These are phyloP conservation scores for Austroboletus festivus DNA, from an alignment of 768 basidiomycete species.

Conservation along the genomic window DNA sequence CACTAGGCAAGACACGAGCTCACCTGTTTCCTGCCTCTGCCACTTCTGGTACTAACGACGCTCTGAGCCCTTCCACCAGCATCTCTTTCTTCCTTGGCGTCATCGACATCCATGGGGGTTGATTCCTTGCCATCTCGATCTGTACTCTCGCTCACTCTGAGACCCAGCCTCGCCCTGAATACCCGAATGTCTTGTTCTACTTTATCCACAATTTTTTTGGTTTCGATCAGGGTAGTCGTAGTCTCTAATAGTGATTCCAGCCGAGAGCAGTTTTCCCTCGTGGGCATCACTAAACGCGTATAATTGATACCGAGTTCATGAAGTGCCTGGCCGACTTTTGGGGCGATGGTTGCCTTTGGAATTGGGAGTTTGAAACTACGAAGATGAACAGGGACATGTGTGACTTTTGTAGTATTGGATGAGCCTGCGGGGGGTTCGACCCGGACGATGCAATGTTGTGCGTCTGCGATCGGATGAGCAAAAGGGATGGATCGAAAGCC, in stretches of 20 bases:
- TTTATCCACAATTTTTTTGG: constrained; percentile 83
- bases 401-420: constrained; percentile 54
- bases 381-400: constrained; percentile 75
- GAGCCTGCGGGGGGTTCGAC: constrained; percentile 50
- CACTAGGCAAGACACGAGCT: background rate
- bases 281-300: constrained; percentile 90
- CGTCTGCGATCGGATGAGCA: constrained; percentile 45
- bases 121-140: constrained; percentile 38
- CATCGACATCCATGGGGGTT: constrained; percentile 52
- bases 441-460: constrained; percentile 69
- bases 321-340: constrained; percentile 75
- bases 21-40: constrained; percentile 58
- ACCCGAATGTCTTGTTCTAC: constrained; percentile 83
- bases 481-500: background rate
- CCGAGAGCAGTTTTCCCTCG: constrained; percentile 70
- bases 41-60: constrained; percentile 56
- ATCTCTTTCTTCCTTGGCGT: constrained; percentile 31
- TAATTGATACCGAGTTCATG: constrained; percentile 72
- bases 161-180: constrained; percentile 57
- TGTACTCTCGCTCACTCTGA: constrained; percentile 44
- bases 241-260: constrained; percentile 75
- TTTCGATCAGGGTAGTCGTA: constrained; percentile 74
- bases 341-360: constrained; percentile 70
- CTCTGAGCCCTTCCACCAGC: constrained; percentile 56
- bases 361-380: constrained; percentile 84